phyloP scores from a whole-genome alignment of 768 basidiomycete species.

The Boletus vermiculosoides region DNA sequence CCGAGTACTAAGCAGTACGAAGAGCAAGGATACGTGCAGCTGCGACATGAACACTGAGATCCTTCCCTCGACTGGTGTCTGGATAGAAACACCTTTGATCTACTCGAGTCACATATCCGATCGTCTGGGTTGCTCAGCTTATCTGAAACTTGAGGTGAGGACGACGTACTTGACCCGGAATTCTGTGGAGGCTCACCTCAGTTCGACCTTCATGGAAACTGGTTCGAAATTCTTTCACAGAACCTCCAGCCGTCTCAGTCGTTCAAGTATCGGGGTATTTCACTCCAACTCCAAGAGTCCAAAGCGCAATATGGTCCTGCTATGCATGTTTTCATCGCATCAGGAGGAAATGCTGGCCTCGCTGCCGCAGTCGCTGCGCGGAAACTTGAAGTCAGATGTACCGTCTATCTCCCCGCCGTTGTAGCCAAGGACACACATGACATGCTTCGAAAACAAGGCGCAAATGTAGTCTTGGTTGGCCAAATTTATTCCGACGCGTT shows the following conservation, averaged over 20 bases:
- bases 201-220: neutral
- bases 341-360: constrained; percentile 79
- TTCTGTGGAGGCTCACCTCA: neutral
- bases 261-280: constrained; percentile 76
- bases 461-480: constrained; percentile 59
- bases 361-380: constrained; percentile 66
- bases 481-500: constrained; percentile 58
- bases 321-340: constrained; percentile 67
- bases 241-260: constrained; percentile 71
- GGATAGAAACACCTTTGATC: constrained; percentile 65
- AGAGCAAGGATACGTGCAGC: neutral
- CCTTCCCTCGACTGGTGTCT: constrained; percentile 33
- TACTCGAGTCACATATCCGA: constrained; percentile 59
- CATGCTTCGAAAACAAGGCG: constrained; percentile 51
- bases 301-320: constrained; percentile 48
- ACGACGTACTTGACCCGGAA: neutral
- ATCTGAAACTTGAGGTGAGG: constrained; percentile 72
- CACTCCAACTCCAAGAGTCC: constrained; percentile 55
- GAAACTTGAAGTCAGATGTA: constrained; percentile 55
- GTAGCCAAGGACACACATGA: constrained; percentile 48
- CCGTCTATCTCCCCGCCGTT: constrained; percentile 62
- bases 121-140: constrained; percentile 48
- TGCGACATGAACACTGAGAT: constrained; percentile 7
- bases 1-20: too few species aligned
- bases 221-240: constrained; percentile 37